Evolutionary conservation across 1,139 yeast species (phyloP).

Genomic region (Waltiozyma solani): DNA sequence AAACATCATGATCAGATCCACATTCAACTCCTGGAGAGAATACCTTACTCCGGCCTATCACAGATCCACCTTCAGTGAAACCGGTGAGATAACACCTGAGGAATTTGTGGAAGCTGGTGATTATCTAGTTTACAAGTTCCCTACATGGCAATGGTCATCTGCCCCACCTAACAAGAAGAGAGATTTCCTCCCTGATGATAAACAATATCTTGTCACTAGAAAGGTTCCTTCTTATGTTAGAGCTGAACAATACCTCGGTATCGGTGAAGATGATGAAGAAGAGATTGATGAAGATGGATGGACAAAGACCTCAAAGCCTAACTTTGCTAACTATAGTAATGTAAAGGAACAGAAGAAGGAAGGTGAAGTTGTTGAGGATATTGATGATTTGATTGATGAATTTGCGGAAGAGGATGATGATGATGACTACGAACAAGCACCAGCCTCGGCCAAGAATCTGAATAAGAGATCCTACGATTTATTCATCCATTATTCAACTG

Average conservation of each 20-base stretch:
- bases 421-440: constrained; percentile 27
- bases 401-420: constrained; percentile 33
- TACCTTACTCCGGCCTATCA: constrained; percentile 86
- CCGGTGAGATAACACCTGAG: constrained; percentile 92
- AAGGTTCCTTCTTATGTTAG: constrained; percentile 84
- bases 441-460: no score
- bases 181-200: constrained; percentile 69
- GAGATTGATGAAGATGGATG: constrained; percentile 52
- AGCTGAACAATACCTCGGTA: constrained; percentile 48
- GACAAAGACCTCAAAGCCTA: constrained; percentile 22
- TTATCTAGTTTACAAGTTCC: constrained; percentile 79
- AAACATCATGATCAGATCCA: constrained; percentile 61
- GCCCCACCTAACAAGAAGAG: constrained; percentile 56
- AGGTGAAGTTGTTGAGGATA: constrained; percentile 27
- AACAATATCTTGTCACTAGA: constrained; percentile 76
- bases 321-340: constrained; percentile 5
- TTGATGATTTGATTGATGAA: constrained; percentile 22
- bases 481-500: constrained; percentile 86
- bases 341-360: constrained; percentile 6
- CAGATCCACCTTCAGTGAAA: constrained; percentile 66
- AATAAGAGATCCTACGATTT: constrained; percentile 70
- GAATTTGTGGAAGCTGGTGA: constrained; percentile 94
- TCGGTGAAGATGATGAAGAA: constrained; percentile 24
- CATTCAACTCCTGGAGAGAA: constrained; percentile 78
- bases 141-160: constrained; percentile 93